Percentiles rank a stretch among this genome's conserved stretches.
Evolutionary conservation across 1,139 yeast species (phyloP).

Genomic region (Pneumocystis canis): DNA sequence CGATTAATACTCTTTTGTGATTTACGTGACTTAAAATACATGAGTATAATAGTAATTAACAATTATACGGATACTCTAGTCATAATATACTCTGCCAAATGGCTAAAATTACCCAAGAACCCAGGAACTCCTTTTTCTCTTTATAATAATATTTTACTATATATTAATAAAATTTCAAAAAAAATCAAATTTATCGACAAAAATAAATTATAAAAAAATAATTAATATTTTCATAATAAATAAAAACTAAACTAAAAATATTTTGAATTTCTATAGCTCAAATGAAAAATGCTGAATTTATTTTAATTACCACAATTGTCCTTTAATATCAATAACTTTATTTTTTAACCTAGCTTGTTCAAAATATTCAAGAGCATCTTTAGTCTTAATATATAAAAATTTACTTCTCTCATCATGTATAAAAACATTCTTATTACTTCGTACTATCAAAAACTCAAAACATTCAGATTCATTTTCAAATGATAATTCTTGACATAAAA

Average conservation of each 20-base stretch:
- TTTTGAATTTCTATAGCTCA: background rate
- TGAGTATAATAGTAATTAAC: background rate
- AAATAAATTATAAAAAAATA: slow-evolving; percentile 2
- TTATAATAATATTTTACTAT: background rate
- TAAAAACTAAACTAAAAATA: background rate
- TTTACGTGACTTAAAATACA: background rate
- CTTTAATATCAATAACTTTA: slow-evolving; percentile 62
- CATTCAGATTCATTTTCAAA: slow-evolving; percentile 29
- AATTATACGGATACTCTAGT: background rate
- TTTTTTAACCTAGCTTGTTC: slow-evolving; percentile 26
- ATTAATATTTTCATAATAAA: background rate
- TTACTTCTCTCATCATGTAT: slow-evolving; percentile 23
- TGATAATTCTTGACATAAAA: slow-evolving; percentile 35
- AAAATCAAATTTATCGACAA: background rate
- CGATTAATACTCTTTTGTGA: background rate
- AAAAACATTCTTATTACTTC: slow-evolving; percentile 25
- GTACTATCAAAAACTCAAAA: slow-evolving; percentile 30
- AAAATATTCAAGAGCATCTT: slow-evolving; percentile 30
- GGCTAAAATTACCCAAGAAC: background rate
- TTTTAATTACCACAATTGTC: slow-evolving; percentile 44
- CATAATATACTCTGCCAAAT: background rate
- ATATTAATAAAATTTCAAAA: background rate
- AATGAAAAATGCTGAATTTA: background rate
- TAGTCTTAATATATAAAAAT: slow-evolving; percentile 36
- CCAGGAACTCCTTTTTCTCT: background rate